phyloP scores from a whole-genome alignment of 2,329 filamentous ascomycete genomes.

The Fusarium annulatum region DNA sequence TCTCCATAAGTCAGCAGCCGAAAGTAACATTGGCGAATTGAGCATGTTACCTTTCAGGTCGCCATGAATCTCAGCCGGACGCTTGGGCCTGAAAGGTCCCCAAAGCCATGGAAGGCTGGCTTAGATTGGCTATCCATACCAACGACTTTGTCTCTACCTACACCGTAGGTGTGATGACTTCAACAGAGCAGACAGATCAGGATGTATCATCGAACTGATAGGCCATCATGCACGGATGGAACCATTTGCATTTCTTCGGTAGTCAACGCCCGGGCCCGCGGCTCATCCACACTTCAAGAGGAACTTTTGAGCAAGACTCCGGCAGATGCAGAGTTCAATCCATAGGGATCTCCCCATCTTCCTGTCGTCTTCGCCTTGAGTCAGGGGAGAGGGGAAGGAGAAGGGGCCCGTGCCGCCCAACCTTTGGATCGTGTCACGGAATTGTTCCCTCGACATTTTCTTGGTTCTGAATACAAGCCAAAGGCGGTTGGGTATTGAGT shows the following conservation, averaged over 20 bases:
- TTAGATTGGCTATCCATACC: not conserved
- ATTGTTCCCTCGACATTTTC: constrained; percentile 19
- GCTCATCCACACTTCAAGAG: constrained; percentile 18
- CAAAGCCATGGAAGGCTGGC: constrained; percentile 8
- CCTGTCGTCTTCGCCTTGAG: constrained; percentile 11
- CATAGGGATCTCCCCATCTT: constrained; percentile 17
- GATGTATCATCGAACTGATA: not conserved
- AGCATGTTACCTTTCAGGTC: constrained; percentile 28
- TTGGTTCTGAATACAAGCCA: not conserved
- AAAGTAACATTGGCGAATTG: constrained; percentile 27
- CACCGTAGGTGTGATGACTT: constrained; percentile 26
- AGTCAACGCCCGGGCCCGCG: constrained; percentile 36
- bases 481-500: constrained; percentile 11
- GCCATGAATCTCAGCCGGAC: constrained; percentile 22
- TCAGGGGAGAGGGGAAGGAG: constrained; percentile 23
- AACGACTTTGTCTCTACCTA: constrained; percentile 9
- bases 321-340: constrained; percentile 35
- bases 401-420: constrained; percentile 20
- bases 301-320: constrained; percentile 34
- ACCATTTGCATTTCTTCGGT: constrained; percentile 17
- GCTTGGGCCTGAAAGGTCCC: constrained; percentile 24
- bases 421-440: not conserved
- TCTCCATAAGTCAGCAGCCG: constrained; percentile 29
- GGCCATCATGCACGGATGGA: constrained; percentile 9
- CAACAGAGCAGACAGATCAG: not conserved